Conservation (phyloP, 441 rosid species). For the Raphanus hybrid region DNA sequence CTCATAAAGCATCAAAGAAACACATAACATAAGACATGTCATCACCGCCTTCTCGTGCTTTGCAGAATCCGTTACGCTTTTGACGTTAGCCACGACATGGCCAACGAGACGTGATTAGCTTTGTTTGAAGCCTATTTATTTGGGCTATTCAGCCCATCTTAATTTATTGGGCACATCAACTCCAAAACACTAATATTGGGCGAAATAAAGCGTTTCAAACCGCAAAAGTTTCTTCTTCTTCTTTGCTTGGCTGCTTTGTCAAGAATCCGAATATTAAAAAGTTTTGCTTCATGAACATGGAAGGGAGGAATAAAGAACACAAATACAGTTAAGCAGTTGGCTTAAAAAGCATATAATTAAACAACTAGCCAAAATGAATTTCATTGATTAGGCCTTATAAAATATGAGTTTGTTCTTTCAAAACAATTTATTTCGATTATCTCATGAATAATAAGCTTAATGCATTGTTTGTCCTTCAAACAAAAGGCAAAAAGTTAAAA, state of each 20-base stretch:
- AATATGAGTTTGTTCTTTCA: neutral
- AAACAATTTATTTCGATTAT: neutral
- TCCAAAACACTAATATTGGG: neutral
- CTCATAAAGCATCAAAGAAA: constrained; percentile 8
- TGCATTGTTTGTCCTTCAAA: neutral
- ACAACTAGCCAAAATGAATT: neutral
- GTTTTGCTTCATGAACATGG: constrained; percentile 9
- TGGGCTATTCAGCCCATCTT: constrained; percentile 25
- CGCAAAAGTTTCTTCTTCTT: constrained; percentile 31
- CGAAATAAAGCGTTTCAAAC: neutral
- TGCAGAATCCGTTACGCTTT: neutral
- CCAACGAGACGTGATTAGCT: constrained; percentile 4
- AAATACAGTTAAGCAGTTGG: constrained; percentile 15
- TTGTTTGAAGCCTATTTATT: neutral
- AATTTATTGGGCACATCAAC: neutral
- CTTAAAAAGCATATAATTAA: constrained; percentile 32
- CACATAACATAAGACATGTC: constrained; percentile 21
- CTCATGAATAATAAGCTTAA: constrained; percentile 3
- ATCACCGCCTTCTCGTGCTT: constrained; percentile 1
- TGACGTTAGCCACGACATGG: constrained; percentile 23
- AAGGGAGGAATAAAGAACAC: constrained; percentile 51
- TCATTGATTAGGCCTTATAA: neutral
- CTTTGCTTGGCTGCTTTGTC: constrained; percentile 69
- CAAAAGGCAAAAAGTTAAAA: neutral
- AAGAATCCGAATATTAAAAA: constrained; percentile 62